Evolutionary conservation across 2,329 filamentous ascomycete species (phyloP).

Genomic region (Hypoxylon sp.): DNA sequence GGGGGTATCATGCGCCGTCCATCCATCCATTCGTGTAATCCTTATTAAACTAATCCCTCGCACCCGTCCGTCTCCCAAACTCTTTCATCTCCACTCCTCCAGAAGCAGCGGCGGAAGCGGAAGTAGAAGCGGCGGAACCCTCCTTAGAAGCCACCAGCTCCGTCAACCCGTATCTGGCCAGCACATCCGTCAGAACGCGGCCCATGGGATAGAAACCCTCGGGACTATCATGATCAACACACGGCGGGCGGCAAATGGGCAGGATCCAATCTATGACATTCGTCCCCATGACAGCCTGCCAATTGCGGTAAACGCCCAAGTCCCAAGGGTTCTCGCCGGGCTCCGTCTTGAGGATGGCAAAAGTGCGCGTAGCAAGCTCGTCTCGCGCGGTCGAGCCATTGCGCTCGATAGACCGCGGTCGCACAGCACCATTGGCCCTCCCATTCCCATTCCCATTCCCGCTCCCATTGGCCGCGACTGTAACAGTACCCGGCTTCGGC

Average conservation of each 20-base stretch:
- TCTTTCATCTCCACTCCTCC: constrained; percentile 47
- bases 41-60: too few relatives aligned
- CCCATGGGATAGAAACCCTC: constrained; percentile 76
- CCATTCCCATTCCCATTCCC: constrained; percentile 31
- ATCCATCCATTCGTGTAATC: too few relatives aligned
- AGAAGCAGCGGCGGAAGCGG: too few relatives aligned
- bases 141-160: constrained; percentile 36
- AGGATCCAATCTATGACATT: constrained; percentile 79
- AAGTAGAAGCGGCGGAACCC: too few relatives aligned
- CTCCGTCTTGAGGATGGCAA: constrained; percentile 79
- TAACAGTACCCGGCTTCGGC: constrained; percentile 43
- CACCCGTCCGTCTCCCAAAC: constrained; percentile 32
- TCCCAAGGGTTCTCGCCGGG: constrained; percentile 88
- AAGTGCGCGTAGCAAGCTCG: constrained; percentile 67
- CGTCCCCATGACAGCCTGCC: constrained; percentile 81
- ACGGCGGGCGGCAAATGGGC: constrained; percentile 78
- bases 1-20: constrained; percentile 43
- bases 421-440: constrained; percentile 19
- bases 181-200: constrained; percentile 65
- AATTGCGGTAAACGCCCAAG: constrained; percentile 74
- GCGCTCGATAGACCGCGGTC: constrained; percentile 5
- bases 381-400: constrained; percentile 48
- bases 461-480: too few relatives aligned
- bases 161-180: constrained; percentile 52
- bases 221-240: constrained; percentile 70